Evolutionary conservation across 768 basidiomycete species (phyloP).

Genomic region (Phylloporus arenicola): DNA sequence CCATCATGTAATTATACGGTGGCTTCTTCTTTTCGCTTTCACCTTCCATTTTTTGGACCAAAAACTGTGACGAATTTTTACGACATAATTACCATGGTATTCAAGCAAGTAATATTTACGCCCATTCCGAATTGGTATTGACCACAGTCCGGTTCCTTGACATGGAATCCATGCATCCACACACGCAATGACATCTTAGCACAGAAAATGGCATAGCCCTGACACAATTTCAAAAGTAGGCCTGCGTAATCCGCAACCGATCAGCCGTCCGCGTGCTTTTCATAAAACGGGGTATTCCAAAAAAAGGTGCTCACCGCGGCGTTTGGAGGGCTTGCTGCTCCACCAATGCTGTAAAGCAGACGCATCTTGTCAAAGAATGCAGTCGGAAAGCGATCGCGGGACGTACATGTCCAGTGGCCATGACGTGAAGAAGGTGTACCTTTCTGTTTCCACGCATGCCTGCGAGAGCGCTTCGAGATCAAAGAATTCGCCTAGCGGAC

Average conservation of each 20-base stretch:
- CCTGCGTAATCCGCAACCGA: constrained; percentile 6
- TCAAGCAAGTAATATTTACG: constrained; percentile 10
- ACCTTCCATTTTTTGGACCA: constrained; percentile 4
- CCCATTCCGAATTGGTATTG: neutral
- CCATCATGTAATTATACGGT: constrained; percentile 27
- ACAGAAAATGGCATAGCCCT: neutral
- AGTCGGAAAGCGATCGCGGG: neutral
- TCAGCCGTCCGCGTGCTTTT: neutral
- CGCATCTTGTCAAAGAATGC: neutral
- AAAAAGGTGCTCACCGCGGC: constrained; percentile 47
- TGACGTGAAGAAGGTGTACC: constrained; percentile 71
- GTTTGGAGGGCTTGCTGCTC: constrained; percentile 66
- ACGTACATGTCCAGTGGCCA: constrained; percentile 70
- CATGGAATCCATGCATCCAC: neutral
- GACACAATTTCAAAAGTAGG: constrained; percentile 23
- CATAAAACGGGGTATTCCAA: neutral
- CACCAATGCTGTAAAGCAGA: constrained; percentile 43
- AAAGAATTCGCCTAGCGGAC: constrained; percentile 56
- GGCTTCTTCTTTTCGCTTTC: neutral
- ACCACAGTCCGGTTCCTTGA: neutral
- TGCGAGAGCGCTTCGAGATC: constrained; percentile 60
- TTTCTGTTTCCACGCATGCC: constrained; percentile 48
- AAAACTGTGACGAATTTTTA: constrained; percentile 20
- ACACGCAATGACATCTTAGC: neutral
- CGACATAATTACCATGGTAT: constrained; percentile 25